phyloP scores from a whole-genome alignment of 768 basidiomycete species.

The Kwoniella newhampshirensis region DNA sequence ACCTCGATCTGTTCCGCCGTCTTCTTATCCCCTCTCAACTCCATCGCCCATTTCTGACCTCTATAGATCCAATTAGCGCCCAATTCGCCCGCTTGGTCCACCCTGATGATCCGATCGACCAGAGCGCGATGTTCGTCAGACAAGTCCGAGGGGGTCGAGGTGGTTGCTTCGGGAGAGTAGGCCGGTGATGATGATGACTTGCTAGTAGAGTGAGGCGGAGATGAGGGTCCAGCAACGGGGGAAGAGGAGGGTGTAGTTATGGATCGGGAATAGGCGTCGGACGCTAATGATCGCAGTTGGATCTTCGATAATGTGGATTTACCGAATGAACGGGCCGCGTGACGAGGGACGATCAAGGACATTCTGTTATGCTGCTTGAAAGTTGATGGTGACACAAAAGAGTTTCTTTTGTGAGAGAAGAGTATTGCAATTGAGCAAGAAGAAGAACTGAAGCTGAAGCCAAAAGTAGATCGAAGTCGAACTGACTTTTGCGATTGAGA shows the following conservation, averaged over 20 bases:
- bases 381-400: too few species aligned
- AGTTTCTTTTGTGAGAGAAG: too few species aligned
- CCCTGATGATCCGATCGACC: slow-evolving; percentile 61
- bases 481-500: too few species aligned
- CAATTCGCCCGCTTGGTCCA: slow-evolving; percentile 93
- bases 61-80: slow-evolving; percentile 95
- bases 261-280: background rate
- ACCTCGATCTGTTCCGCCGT: slow-evolving; percentile 73
- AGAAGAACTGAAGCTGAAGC: too few species aligned
- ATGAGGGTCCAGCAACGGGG: background rate
- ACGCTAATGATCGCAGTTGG: too few species aligned
- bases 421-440: too few species aligned
- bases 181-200: background rate
- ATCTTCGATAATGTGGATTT: too few species aligned
- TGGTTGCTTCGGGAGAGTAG: slow-evolving; percentile 17
- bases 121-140: slow-evolving; percentile 38
- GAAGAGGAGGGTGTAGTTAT: slow-evolving; percentile 3
- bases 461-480: too few species aligned
- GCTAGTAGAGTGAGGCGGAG: background rate
- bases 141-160: slow-evolving; percentile 35
- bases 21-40: slow-evolving; percentile 46
- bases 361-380: too few species aligned
- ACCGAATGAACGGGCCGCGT: too few species aligned
- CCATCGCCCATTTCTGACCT: slow-evolving; percentile 75
- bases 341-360: too few species aligned